Percentiles rank a stretch among this genome's conserved stretches.
Evolutionary conservation across 345 rosid species (phyloP).

Genomic region (Rubroshorea leprosula): DNA sequence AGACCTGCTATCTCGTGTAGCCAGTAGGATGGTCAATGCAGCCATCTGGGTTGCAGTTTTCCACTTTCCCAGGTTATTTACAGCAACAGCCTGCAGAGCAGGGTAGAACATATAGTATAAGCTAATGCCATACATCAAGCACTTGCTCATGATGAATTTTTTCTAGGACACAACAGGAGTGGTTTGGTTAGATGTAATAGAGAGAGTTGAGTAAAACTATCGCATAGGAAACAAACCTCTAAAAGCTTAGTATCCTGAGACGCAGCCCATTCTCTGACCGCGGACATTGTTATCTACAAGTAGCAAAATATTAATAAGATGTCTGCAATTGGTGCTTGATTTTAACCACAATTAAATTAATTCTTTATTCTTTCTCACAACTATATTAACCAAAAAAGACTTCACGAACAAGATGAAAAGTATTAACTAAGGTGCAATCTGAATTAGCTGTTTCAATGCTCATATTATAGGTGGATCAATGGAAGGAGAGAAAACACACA

Average conservation of each 20-base stretch:
- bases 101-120: not conserved
- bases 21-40: conserved; percentile 83
- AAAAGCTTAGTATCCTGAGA: conserved; percentile 76
- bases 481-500: too few species aligned
- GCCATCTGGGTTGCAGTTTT: conserved; percentile 98
- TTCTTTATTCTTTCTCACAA: not conserved
- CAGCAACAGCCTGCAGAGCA: conserved; percentile 82
- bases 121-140: not conserved
- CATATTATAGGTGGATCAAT: too few species aligned
- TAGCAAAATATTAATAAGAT: conserved; percentile 14
- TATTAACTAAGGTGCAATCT: not conserved
- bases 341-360: not conserved
- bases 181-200: not conserved
- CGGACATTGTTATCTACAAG: conserved; percentile 95
- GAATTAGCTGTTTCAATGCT: not conserved
- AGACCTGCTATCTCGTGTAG: conserved; percentile 76
- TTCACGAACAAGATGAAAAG: not conserved
- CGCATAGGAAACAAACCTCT: conserved; percentile 45
- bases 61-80: conserved; percentile 96
- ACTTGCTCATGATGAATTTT: not conserved
- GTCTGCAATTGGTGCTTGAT: not conserved
- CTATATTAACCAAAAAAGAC: not conserved
- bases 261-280: conserved; percentile 99
- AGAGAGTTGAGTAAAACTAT: not conserved
- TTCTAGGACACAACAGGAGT: too few species aligned